These are phyloP conservation scores for Daldinia vernicosa DNA, from an alignment of 495 filamentous ascomycete species.

Conservation along the genomic window DNA sequence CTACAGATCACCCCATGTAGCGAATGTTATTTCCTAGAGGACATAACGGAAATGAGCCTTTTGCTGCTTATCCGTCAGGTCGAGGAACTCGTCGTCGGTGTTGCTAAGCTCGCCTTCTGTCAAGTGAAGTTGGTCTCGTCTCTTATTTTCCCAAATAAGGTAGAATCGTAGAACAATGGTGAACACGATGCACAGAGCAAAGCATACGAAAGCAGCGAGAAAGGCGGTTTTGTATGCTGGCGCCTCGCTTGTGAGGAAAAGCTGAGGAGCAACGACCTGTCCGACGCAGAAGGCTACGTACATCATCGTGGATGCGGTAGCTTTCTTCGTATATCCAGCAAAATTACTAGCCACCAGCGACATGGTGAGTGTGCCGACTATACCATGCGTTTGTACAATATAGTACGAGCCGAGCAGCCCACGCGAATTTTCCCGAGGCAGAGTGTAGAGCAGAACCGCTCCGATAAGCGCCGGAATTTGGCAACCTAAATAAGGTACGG, in stretches of 20 bases:
- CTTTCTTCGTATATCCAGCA: slow-evolving; percentile 76
- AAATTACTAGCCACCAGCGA: slow-evolving; percentile 59
- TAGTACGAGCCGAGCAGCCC: slow-evolving; percentile 34
- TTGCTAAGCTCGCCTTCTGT: slow-evolving; percentile 15
- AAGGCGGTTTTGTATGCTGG: slow-evolving; percentile 45
- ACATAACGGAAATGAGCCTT: slow-evolving; percentile 56
- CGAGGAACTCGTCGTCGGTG: slow-evolving; percentile 44
- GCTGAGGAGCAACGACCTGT: slow-evolving; percentile 61
- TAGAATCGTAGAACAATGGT: slow-evolving; percentile 28
- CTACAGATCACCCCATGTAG: neutral
- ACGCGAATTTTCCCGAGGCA: slow-evolving; percentile 27
- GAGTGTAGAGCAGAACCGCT: slow-evolving; percentile 32
- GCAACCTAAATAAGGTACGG: slow-evolving; percentile 11
- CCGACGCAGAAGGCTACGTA: slow-evolving; percentile 68
- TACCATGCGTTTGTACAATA: slow-evolving; percentile 35
- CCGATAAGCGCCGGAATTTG: slow-evolving; percentile 37
- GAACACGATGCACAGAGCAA: slow-evolving; percentile 34
- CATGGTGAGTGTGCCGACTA: slow-evolving; percentile 33
- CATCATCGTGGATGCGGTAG: slow-evolving; percentile 65
- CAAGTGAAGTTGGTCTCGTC: slow-evolving; percentile 8
- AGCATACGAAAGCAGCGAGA: slow-evolving; percentile 40
- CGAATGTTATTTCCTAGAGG: slow-evolving; percentile 1
- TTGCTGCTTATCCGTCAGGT: slow-evolving; percentile 60
- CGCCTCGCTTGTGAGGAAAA: slow-evolving; percentile 34
- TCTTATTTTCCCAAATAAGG: slow-evolving; percentile 37